Base-by-base conservation (phyloP, 176 grass and related monocot species). In the Coix lacrymajobi region DNA sequence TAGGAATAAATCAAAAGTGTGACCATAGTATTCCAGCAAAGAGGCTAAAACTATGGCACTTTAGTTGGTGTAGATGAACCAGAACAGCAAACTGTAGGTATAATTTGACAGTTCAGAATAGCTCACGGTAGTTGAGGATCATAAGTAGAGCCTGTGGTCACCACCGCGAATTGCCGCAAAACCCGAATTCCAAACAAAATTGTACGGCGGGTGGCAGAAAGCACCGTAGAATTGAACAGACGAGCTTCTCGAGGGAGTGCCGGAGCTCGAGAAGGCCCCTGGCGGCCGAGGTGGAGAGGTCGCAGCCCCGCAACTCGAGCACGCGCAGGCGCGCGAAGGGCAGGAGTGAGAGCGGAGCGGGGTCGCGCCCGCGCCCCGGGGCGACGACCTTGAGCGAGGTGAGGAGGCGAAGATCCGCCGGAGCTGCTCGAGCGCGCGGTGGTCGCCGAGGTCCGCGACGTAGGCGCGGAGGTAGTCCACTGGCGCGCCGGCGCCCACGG, bases 381-480 rank as follows among this genome's bases (percentile, higher is more conserved):
- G 91, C 84, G 25, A 92, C 79, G 69, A 99, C 91, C 87, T 99
- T 99, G 28, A 99, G 87, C 33, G 91, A 88, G 49, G 91, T 92
- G 51, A 99, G 84, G 71, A 99, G 87, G 24, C 87, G 87, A 99
- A 80, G 85, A 99, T 99, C 80, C 93, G 83, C 3, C 89, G 91
- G 29, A 99, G 90, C 89, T 90, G 93, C 85, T 99, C 87, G 79
- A 99, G 89, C 83, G 91, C 93, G 41, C 91, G 93, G 97, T 99
- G 91, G 85, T 99, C 97, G 11, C 93, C 97, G 67, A 96, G 87
- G 82, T 96, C 97, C 62, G 93, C 89, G 44, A 96, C 97, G 74
- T 99, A 99, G 73, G 91, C 91, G 76, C 93, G 91, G 73, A 99
- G 96, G 87, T 99, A 99, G 83, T 99, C 93, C 76, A 98, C 96